Base-by-base conservation (phyloP, 371 early-diverging fungal species). In the Massospora cicadina region DNA sequence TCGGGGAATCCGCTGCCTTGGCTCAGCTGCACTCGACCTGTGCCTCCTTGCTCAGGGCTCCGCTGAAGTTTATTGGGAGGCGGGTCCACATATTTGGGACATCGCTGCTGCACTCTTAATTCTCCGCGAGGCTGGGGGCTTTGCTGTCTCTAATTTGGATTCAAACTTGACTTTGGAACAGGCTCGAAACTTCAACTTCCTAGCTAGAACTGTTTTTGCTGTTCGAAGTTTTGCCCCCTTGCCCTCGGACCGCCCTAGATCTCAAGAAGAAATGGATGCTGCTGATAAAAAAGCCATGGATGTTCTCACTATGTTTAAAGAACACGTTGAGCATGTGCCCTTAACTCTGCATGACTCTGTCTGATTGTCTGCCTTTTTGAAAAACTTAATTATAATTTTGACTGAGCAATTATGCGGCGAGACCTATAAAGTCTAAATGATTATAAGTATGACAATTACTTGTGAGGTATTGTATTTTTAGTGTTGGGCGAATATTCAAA, bases 1-100 rank as follows among this genome's bases (percentile, higher is more conserved):
- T 0, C 83, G 81, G 54, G 90, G 91, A 29, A 74, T 93, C 30
- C 83, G 96, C 13, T 76, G 84, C 30, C 72, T 85, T 0, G 96
- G 95, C 0, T 81, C 86, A 3, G 93, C 89, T 1, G 86, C 92
- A 0, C 67, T 91, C 23, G 85, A 87, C 64, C 72, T 93, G 75
- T 83, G 88, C 66, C 71, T 77, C 24, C 79, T 92, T 2, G 94
- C 95, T 2, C 81, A 86, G 59, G 95, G 95, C 1, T 74, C 79
- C 13, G 71, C 85, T 17, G 95, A 96, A 68, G 76, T 86, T 3
- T 95, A 90, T 71, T 96, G 90, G 88, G 96, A 96, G 72, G 80
- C 86, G 30, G 96, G 95, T 2, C 80, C 79, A 70, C 62, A 67
- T 13, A 33, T 55, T 33, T 86, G 90, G 89, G 93, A 90, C 69